Evolutionary conservation across 257 asterid species (phyloP).

Genomic region (Jacaranda copaia): DNA sequence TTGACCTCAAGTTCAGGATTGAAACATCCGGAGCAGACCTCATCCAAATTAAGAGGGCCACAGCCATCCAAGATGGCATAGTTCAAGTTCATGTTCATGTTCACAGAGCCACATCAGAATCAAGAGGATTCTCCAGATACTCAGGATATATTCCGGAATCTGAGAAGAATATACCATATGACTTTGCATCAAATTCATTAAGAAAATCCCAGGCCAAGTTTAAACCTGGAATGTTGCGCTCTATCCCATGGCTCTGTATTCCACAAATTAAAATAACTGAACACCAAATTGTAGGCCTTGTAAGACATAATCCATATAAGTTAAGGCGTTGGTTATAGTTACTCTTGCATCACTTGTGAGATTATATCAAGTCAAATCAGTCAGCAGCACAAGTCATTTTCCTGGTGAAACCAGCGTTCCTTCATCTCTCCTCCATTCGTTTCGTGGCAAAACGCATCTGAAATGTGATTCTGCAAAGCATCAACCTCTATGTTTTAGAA

Average conservation of each 20-base stretch:
- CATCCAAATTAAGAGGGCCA: too few species aligned
- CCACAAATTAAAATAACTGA: neutral
- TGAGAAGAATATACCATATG: neutral
- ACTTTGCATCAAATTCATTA: neutral
- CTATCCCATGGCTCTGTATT: neutral
- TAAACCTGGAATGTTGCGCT: neutral
- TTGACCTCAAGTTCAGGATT: too few species aligned
- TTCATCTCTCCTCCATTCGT: too few species aligned
- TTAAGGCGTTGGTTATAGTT: too few species aligned
- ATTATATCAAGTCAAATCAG: neutral
- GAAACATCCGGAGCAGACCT: too few species aligned
- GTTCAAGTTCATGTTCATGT: too few species aligned
- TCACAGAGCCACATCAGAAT: too few species aligned
- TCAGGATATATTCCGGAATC: neutral
- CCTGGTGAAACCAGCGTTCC: neutral
- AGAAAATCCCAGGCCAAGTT: neutral
- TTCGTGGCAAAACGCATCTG: too few species aligned
- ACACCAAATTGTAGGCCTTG: neutral
- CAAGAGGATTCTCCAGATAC: too few species aligned
- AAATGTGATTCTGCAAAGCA: neutral
- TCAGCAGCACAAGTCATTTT: neutral
- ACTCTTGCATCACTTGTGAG: neutral
- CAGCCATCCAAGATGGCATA: too few species aligned
- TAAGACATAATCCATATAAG: neutral
- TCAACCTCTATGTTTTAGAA: slow-evolving; percentile 43